Base-by-base conservation (phyloP, 2,329 filamentous ascomycete species). In the Botrytis hyacinthi region DNA sequence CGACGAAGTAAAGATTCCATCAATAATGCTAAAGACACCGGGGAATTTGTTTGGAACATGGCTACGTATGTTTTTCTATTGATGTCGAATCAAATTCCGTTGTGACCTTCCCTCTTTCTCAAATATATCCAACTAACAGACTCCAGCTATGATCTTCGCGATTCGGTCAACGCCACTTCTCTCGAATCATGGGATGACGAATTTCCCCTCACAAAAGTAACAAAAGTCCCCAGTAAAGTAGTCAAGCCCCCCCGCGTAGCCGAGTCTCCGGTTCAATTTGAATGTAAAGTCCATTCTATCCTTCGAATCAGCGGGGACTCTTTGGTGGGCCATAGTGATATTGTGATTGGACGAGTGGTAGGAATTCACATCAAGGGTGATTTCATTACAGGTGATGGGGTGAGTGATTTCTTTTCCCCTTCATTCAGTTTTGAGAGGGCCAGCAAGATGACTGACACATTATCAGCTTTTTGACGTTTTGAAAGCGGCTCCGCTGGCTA, bases 21-120 rank as follows among this genome's bases (percentile, higher is more conserved):
- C 0, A 63, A 72, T 6, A 76, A 76, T 59, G 74, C 73, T 12
- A 65, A 65, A n/a, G 73, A 75, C 18, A 76, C 75, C 20, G 73
- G 71, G 5, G 73, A 76, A 46, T 76, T 76, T 35, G 73, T 75
- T 40, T 76, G 75, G 73, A 76, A 76, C 42, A 74, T 76, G 75
- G 73, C 75, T 42, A 75, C 73, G 74, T 76, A 46, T 57, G 74
- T 35, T n/a, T 40, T 18, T 10, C 18, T 46, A 57, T 29, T n/a
- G 3, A 35, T 60, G 7, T 26, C 72, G 16, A 29, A 29, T 57
- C 48, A n/a, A 51, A 51, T 3, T 0, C 7, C 42, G 4, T 68
- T 65, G 12, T 16, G 7, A 3, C n/a, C 37, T 42, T 2, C 29
- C 26, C 10, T 20, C 8, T 14, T 48, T 6, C 59, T 35, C 29